Conservation (phyloP, 106 monocot species). For the Dioscorea zingiberensis region DNA sequence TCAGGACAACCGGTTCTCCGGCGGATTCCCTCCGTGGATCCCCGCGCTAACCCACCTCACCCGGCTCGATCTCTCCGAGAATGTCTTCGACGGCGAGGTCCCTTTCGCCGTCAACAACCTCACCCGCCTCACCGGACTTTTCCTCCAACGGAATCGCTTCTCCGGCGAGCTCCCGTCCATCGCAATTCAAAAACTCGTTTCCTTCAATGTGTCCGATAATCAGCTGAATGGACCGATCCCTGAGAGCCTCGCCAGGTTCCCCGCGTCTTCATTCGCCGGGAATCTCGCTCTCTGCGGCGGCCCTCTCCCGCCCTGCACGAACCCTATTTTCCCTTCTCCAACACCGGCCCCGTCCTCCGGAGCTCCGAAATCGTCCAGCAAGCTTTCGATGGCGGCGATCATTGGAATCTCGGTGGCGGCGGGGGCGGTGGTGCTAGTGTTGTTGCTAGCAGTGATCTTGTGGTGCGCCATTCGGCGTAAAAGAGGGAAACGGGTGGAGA, state of each 20-base stretch:
- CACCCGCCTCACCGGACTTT: conserved; percentile 41
- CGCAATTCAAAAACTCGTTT: conserved; percentile 7
- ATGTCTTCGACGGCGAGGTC: conserved; percentile 57
- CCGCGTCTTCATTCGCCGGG: conserved; percentile 41
- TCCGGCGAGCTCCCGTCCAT: not conserved
- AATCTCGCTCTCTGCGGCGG: conserved; percentile 49
- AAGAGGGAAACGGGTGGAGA: too few relatives aligned
- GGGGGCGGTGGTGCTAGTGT: not conserved
- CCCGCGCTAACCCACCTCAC: conserved; percentile 29
- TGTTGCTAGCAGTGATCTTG: too few relatives aligned
- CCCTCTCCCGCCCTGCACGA: conserved; percentile 44
- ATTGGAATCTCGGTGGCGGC: not conserved
- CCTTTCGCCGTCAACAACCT: conserved; percentile 41
- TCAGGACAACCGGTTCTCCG: conserved; percentile 59
- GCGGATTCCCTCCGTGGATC: conserved; percentile 38
- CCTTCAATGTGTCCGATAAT: conserved; percentile 85
- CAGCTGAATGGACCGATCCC: conserved; percentile 78
- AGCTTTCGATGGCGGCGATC: too few relatives aligned
- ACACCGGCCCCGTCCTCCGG: not conserved
- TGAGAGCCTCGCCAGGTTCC: conserved; percentile 20
- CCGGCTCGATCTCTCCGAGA: conserved; percentile 52
- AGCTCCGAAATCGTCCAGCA: too few relatives aligned
- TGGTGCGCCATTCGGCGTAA: too few relatives aligned
- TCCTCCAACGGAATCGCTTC: conserved; percentile 48
- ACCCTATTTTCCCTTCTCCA: conserved; percentile 20